Evolutionary conservation across 352 stramenopile genomes (phyloP), one percentile per base, ranked within the genome.

Genomic region (Pythium phragmiticola): DNA sequence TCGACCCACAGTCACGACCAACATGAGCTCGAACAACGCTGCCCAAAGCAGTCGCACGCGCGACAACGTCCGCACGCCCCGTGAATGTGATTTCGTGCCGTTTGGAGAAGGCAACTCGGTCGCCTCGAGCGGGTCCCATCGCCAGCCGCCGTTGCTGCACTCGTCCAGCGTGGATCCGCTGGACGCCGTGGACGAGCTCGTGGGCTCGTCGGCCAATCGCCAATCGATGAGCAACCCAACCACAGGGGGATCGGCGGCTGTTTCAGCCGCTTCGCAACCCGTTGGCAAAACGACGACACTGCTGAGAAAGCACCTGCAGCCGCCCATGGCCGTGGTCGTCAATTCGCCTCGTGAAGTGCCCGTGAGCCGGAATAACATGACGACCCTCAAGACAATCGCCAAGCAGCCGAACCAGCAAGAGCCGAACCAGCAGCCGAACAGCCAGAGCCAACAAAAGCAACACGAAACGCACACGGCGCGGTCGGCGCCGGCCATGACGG

Each of bases 61-160:
- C n/a, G 46, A 43, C 23, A 46, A 36, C 19, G 39, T 33, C 9
- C 73, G 80, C 56, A 84, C 72, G 4, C 78, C 82, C 12, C 67
- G 72, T 7, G 71, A 68, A 16, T 78, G 65, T 26, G 82, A 83
- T 11, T 76, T 90, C 50, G 68, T 75, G 41, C 60, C 66, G 26
- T 80, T 73, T 70, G 72, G 72, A 60, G 76, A 84, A 48, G 80
- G 86, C 47, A 82, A 85, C 51, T 84, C 78, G 43, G 69, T 70
- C 37, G 80, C 79, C 14, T 89, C 76, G 14, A 82, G 77, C 36
- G 83, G 88, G 60, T 92, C 83, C 30, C 68, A 87, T 48, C 74
- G 72, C 23, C 72, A 87, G 13, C 84, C 84, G 53, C 73, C 74
- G 7, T 76, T 77, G 33, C 54, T 74, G 65, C 67, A 84, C 63